Evolutionary conservation across 441 rosid species (phyloP).

Genomic region (Pelargonium australe): DNA sequence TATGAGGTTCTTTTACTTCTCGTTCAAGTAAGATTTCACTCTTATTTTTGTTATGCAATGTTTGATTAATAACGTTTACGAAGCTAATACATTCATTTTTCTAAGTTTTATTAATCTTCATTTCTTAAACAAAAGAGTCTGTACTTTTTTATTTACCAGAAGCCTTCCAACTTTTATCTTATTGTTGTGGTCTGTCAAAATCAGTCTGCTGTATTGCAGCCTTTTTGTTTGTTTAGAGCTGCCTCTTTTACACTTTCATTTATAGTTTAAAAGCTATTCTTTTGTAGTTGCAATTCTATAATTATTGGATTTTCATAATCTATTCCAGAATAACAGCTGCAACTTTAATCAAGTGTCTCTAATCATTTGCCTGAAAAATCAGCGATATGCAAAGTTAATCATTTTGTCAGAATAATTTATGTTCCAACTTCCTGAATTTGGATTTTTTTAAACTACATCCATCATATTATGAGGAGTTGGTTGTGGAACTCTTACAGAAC

Average conservation of each 20-base stretch:
- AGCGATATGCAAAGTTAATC: no score
- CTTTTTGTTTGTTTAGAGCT: neutral
- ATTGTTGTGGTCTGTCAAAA: neutral
- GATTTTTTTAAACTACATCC: neutral
- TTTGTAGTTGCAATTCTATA: neutral
- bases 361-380: neutral
- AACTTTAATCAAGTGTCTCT: neutral
- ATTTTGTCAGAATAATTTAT: neutral
- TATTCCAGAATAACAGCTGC: neutral
- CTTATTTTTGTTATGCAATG: neutral
- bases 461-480: neutral
- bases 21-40: constrained; percentile 63
- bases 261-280: neutral
- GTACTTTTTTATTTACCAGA: neutral
- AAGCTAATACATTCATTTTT: neutral
- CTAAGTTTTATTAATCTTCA: neutral
- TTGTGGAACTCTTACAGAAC: no score
- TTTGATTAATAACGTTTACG: neutral
- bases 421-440: neutral
- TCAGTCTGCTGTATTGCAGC: neutral
- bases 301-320: neutral
- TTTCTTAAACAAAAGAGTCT: neutral
- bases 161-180: neutral
- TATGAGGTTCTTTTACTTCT: constrained; percentile 89
- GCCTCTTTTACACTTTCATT: neutral